These are phyloP conservation scores for Fomitopsis pulvina DNA, from an alignment of 768 basidiomycete species.

Conservation along the genomic window DNA sequence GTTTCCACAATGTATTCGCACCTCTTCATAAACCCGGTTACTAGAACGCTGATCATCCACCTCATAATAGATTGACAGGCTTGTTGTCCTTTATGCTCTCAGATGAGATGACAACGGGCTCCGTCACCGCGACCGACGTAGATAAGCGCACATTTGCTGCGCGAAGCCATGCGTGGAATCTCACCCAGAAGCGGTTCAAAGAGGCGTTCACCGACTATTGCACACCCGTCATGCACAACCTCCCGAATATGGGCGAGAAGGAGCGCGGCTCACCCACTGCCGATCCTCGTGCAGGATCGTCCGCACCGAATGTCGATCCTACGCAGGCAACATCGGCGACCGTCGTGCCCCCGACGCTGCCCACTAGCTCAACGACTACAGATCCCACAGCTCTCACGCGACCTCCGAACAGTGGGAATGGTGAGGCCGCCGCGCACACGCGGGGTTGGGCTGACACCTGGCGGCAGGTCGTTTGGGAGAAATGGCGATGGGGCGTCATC, in stretches of 20 bases:
- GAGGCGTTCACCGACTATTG: constrained; percentile 89
- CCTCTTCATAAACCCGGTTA: constrained; percentile 5
- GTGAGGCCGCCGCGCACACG: constrained; percentile 13
- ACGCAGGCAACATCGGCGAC: neutral
- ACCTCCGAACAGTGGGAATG: constrained; percentile 7
- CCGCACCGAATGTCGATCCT: constrained; percentile 1
- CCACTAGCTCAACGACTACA: neutral
- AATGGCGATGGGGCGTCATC: constrained; percentile 79
- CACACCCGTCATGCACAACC: constrained; percentile 51
- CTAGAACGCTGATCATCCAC: constrained; percentile 5
- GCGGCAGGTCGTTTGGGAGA: constrained; percentile 70
- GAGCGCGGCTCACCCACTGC: constrained; percentile 46
- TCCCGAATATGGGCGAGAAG: constrained; percentile 92
- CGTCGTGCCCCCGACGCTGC: constrained; percentile 1
- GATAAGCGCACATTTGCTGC: constrained; percentile 76
- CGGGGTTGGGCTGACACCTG: constrained; percentile 55
- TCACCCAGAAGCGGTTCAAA: constrained; percentile 69
- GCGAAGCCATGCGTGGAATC: constrained; percentile 83
- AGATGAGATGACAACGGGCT: constrained; percentile 96
- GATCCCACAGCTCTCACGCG: constrained; percentile 4
- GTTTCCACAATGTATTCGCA: constrained; percentile 87
- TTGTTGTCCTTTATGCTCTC: constrained; percentile 92
- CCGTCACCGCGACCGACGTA: constrained; percentile 68
- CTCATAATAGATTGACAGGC: constrained; percentile 69
- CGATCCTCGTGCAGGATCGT: no score